A percentile compares a stretch with the other conserved stretches of the same genome.
These are phyloP conservation scores for Pugionium dolabratum DNA, from an alignment of 345 rosid genomes.

Conservation along the genomic window DNA sequence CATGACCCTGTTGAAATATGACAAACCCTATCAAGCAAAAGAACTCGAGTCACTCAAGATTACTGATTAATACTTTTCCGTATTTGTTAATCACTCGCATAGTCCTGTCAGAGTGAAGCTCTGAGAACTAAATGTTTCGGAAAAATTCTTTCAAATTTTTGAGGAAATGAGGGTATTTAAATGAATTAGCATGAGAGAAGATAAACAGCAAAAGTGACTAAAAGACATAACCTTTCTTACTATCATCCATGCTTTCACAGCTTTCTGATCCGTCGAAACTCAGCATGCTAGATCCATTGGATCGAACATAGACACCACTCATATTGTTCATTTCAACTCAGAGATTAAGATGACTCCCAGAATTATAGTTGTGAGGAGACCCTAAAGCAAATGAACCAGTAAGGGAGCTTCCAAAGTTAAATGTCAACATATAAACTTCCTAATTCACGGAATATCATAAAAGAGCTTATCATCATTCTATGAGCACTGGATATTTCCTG, in stretches of 20 bases:
- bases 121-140: background rate
- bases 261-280: slow-evolving; percentile 44
- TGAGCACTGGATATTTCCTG: background rate
- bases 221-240: slow-evolving; percentile 41
- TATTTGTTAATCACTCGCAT: background rate
- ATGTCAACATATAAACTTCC: background rate
- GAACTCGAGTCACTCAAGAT: background rate
- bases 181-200: background rate
- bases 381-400: slow-evolving; percentile 34
- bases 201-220: slow-evolving; percentile 6
- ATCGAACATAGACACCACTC: slow-evolving; percentile 43
- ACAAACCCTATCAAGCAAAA: slow-evolving; percentile 4
- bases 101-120: slow-evolving; percentile 1
- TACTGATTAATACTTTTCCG: background rate
- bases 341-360: slow-evolving; percentile 21
- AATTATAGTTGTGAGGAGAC: slow-evolving; percentile 15
- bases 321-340: slow-evolving; percentile 23
- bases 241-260: slow-evolving; percentile 40
- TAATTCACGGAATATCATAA: background rate
- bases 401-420: background rate
- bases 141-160: background rate
- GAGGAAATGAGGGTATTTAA: background rate
- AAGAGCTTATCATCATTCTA: slow-evolving; percentile 1
- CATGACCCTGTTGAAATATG: background rate
- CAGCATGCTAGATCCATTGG: slow-evolving; percentile 41